These are phyloP conservation scores for Cercophora newfieldiana DNA, from an alignment of 495 filamentous ascomycete species.

Conservation along the genomic window DNA sequence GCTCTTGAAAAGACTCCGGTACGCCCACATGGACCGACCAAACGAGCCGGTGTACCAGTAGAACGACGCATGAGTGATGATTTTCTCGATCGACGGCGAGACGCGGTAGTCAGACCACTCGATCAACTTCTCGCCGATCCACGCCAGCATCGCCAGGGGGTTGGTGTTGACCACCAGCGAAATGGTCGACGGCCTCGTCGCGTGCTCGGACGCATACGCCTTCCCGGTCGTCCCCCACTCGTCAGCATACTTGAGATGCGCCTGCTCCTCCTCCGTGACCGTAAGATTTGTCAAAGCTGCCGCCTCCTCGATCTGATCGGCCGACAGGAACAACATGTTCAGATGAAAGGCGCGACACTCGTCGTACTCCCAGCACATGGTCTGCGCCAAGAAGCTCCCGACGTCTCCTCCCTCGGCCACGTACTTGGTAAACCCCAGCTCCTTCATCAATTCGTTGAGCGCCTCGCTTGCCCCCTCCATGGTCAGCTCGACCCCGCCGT, in stretches of 20 bases:
- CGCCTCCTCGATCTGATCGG: conserved; percentile 10
- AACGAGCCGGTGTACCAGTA: conserved; percentile 69
- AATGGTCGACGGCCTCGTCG: conserved; percentile 60
- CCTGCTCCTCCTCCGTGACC: conserved; percentile 21
- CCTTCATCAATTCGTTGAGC: conserved; percentile 59
- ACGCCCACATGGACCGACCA: conserved; percentile 55
- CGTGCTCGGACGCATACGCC: conserved; percentile 60
- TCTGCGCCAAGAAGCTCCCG: conserved; percentile 52
- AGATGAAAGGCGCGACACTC: conserved; percentile 47
- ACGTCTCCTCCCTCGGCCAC: conserved; percentile 70
- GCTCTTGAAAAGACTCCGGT: conserved; percentile 43
- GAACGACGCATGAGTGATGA: conserved; percentile 59
- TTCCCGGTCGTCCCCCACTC: conserved; percentile 35
- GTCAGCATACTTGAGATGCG: conserved; percentile 8
- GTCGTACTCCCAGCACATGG: conserved; percentile 36
- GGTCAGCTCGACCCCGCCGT: conserved; percentile 39
- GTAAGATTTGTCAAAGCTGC: conserved; percentile 16
- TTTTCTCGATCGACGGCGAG: conserved; percentile 48
- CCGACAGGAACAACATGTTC: conserved; percentile 28
- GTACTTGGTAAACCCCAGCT: conserved; percentile 60
- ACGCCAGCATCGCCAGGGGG: conserved; percentile 64
- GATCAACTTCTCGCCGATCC: conserved; percentile 69
- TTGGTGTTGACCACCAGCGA: conserved; percentile 55
- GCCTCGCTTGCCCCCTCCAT: conserved; percentile 46
- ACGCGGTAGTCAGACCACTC: conserved; percentile 57